Conservation (phyloP, 2,329 filamentous ascomycete species). For the Colletotrichum liaoningense region DNA sequence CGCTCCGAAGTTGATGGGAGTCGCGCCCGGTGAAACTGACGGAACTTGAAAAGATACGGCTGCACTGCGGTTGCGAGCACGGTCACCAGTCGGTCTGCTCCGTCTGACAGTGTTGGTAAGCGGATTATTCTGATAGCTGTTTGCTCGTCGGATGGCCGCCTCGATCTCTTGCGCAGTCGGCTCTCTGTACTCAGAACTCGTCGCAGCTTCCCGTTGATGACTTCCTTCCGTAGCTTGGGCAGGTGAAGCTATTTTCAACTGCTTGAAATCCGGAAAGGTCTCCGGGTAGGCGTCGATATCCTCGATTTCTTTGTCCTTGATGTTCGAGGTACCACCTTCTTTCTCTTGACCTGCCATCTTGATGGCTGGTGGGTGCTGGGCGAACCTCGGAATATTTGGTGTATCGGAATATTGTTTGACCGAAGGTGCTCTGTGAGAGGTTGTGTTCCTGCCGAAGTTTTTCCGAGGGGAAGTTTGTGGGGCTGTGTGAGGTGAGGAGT, state of each 20-base stretch:
- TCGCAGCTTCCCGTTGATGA: not conserved
- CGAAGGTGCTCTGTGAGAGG: not conserved
- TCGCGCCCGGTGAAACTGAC: not conserved
- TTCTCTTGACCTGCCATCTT: slow-evolving; percentile 14
- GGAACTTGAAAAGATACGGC: slow-evolving; percentile 31
- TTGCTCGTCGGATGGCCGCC: slow-evolving; percentile 27
- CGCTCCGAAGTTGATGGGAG: not conserved
- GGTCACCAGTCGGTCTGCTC: slow-evolving; percentile 22
- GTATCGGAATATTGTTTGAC: slow-evolving; percentile 4
- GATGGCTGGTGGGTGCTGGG: slow-evolving; percentile 10
- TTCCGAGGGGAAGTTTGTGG: not conserved
- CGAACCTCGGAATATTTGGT: slow-evolving; percentile 23
- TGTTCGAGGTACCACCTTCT: slow-evolving; percentile 1
- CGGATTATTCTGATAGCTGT: slow-evolving; percentile 13
- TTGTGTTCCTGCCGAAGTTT: not conserved
- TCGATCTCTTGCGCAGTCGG: slow-evolving; percentile 27
- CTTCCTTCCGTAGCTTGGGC: slow-evolving; percentile 1
- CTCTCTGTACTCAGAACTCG: slow-evolving; percentile 8
- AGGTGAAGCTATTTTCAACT: not conserved
- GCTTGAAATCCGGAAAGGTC: slow-evolving; percentile 26
- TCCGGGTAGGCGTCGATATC: slow-evolving; percentile 21
- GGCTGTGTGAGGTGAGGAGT: not conserved
- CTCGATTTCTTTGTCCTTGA: slow-evolving; percentile 18
- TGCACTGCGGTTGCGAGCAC: slow-evolving; percentile 22
- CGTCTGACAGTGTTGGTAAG: slow-evolving; percentile 31